A percentile compares a stretch with the other conserved stretches of the same genome.
Conservation (phyloP, 2,329 filamentous ascomycete genomes). For the Dactylellina cionopaga region DNA sequence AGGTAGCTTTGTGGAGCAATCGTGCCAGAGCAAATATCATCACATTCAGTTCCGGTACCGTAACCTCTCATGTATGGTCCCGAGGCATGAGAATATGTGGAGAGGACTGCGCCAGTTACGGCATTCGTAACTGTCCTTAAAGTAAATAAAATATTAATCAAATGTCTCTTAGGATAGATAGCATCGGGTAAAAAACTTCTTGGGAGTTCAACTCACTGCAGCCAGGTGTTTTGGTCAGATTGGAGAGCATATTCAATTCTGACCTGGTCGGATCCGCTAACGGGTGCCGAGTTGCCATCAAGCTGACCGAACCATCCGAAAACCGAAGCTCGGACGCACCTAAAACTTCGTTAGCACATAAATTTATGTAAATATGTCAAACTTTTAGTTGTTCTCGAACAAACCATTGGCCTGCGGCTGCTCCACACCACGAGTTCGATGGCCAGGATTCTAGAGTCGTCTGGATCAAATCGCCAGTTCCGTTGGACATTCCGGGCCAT, state of each 20-base stretch:
- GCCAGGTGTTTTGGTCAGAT: conserved; percentile 55
- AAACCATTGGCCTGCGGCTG: conserved; percentile 61
- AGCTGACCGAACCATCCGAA: conserved; percentile 63
- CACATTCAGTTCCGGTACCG: conserved; percentile 63
- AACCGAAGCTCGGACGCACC: conserved; percentile 60
- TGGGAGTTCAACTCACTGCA: conserved; percentile 49
- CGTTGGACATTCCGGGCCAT: conserved; percentile 64
- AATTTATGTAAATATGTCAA: neutral
- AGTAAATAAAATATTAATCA: neutral
- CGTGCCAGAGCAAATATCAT: conserved; percentile 61
- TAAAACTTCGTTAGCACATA: neutral
- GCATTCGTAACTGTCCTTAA: conserved; percentile 59
- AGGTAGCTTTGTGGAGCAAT: conserved; percentile 60
- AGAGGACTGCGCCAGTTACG: conserved; percentile 59
- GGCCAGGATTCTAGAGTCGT: conserved; percentile 62
- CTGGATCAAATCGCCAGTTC: conserved; percentile 63
- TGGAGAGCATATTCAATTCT: conserved; percentile 58
- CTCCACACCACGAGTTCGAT: conserved; percentile 62
- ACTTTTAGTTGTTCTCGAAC: conserved; percentile 3
- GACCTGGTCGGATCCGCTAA: conserved; percentile 59
- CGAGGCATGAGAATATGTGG: conserved; percentile 59
- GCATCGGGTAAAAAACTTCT: neutral
- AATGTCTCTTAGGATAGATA: neutral
- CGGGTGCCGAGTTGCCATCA: conserved; percentile 56
- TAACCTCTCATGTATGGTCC: conserved; percentile 61